A percentile compares a stretch with the other conserved stretches of the same genome.
These are phyloP conservation scores for Russula griseocarnosa DNA, from an alignment of 768 basidiomycete genomes.

Conservation along the genomic window DNA sequence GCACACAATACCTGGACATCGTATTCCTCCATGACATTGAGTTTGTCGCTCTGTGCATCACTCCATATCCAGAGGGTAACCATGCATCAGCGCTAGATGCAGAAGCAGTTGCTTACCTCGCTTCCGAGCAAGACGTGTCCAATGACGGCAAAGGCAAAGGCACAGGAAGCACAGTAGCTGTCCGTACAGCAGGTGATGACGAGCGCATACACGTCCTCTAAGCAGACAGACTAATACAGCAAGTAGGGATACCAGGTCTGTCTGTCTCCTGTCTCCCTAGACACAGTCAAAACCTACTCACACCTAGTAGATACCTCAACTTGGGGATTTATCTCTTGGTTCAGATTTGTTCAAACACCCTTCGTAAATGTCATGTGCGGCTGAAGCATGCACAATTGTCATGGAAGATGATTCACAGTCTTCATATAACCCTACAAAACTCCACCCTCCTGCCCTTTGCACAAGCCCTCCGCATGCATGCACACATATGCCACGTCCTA, in stretches of 20 bases:
- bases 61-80: conserved; percentile 51
- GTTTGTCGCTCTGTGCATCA: conserved; percentile 57
- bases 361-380: too few species aligned
- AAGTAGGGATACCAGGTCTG: conserved; percentile 79
- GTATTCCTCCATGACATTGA: conserved; percentile 87
- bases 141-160: conserved; percentile 40
- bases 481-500: conserved; percentile 59
- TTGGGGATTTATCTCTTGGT: too few species aligned
- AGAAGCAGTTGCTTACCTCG: conserved; percentile 56
- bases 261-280: conserved; percentile 42
- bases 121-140: conserved; percentile 49
- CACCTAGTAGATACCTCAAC: too few species aligned
- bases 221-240: conserved; percentile 63
- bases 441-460: conserved; percentile 53
- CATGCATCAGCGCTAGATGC: conserved; percentile 51
- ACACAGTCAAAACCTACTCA: conserved; percentile 75
- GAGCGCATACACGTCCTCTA: conserved; percentile 62
- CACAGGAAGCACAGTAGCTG: background rate
- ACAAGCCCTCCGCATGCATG: conserved; percentile 49
- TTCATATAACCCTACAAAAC: conserved; percentile 73
- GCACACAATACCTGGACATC: conserved; percentile 72
- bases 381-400: too few species aligned
- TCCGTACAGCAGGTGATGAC: conserved; percentile 43
- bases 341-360: too few species aligned
- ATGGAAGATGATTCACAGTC: too few species aligned